A percentile compares a stretch with the other conserved stretches of the same genome.
These are phyloP conservation scores for Leccinum disarticulatum DNA, from an alignment of 768 basidiomycete species.

Conservation along the genomic window DNA sequence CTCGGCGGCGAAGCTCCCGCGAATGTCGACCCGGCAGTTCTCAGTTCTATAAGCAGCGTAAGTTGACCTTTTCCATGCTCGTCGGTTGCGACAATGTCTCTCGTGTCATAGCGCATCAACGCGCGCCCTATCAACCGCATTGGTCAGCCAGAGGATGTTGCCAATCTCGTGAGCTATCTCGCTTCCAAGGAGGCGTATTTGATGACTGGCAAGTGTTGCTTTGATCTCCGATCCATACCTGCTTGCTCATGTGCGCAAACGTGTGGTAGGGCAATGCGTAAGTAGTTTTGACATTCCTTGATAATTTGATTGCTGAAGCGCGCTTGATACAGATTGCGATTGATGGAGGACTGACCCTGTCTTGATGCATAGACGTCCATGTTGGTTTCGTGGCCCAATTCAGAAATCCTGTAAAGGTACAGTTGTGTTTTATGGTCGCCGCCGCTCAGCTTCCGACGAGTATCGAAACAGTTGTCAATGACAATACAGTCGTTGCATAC, in stretches of 20 bases:
- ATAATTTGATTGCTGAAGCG: too few species aligned
- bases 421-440: neutral
- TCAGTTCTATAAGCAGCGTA: neutral
- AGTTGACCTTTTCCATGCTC: neutral
- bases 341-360: neutral
- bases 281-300: neutral
- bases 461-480: neutral
- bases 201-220: constrained; percentile 31
- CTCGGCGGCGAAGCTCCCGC: neutral
- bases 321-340: neutral
- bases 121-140: constrained; percentile 9
- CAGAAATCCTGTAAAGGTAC: neutral
- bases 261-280: neutral
- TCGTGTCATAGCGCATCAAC: neutral
- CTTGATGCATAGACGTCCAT: neutral
- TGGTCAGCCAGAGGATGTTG: constrained; percentile 35
- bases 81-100: neutral
- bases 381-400: neutral
- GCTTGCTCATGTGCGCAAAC: neutral
- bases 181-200: constrained; percentile 38
- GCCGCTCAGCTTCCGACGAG: neutral
- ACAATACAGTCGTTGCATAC: too few species aligned
- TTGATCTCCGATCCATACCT: neutral
- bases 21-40: neutral
- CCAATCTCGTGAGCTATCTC: constrained; percentile 37